phyloP scores from a whole-genome alignment of 768 basidiomycete species.

The Chalciporus chontae region DNA sequence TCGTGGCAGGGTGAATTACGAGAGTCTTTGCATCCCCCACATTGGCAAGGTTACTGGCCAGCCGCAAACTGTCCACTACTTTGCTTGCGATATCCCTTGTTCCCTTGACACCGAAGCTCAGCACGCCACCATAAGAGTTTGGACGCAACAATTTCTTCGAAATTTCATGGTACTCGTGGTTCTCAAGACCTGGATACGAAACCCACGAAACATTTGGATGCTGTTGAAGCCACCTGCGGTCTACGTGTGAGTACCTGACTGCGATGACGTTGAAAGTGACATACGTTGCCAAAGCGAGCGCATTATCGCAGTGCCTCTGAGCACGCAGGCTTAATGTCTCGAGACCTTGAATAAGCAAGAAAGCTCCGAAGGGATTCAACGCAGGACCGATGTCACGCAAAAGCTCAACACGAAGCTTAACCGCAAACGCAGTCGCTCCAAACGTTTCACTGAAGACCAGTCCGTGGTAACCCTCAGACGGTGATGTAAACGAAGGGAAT shows the following conservation, averaged over 20 bases:
- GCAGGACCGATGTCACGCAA: conserved; percentile 66
- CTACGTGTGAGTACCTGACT: neutral
- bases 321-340: conserved; percentile 73
- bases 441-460: conserved; percentile 64
- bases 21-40: conserved; percentile 71
- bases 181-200: conserved; percentile 11
- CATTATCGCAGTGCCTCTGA: conserved; percentile 69
- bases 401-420: conserved; percentile 60
- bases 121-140: conserved; percentile 10
- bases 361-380: conserved; percentile 70
- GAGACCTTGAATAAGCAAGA: conserved; percentile 73
- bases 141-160: conserved; percentile 11
- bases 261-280: neutral
- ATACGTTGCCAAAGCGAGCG: conserved; percentile 59
- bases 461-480: conserved; percentile 75
- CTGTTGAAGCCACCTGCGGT: conserved; percentile 10
- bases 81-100: conserved; percentile 14
- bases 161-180: conserved; percentile 10
- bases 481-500: conserved; percentile 73
- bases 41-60: conserved; percentile 37
- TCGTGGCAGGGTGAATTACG: conserved; percentile 74
- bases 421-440: conserved; percentile 57
- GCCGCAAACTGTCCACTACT: conserved; percentile 37
- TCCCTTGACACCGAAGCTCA: conserved; percentile 13
- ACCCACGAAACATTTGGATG: conserved; percentile 16